Percentiles rank a stretch among this genome's conserved stretches.
Conservation (phyloP, 1,284 basidiomycete genomes). For the Phellinidium pouzarii region DNA sequence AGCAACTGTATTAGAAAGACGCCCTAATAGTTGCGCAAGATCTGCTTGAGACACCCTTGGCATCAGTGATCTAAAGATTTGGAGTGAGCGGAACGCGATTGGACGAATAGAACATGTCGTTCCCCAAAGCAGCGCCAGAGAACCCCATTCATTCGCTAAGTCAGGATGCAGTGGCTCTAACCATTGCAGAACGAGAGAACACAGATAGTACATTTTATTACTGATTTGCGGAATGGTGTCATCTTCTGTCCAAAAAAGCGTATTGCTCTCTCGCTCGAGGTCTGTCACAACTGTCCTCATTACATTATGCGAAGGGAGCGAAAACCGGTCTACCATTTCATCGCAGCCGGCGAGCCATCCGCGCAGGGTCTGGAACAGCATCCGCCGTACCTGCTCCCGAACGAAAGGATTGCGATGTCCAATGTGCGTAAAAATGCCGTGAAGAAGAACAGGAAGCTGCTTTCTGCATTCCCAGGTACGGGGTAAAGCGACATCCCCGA, state of each 20-base stretch:
- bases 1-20: conserved; percentile 81
- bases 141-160: conserved; percentile 74
- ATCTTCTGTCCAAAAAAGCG: conserved; percentile 69
- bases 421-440: conserved; percentile 77
- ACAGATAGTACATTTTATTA: conserved; percentile 65
- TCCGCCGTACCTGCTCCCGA: conserved; percentile 60
- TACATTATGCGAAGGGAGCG: conserved; percentile 38
- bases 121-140: conserved; percentile 78
- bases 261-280: conserved; percentile 54
- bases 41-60: conserved; percentile 68
- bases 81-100: conserved; percentile 84
- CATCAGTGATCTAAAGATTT: conserved; percentile 83
- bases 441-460: conserved; percentile 71
- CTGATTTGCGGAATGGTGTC: conserved; percentile 48
- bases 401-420: conserved; percentile 73
- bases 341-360: conserved; percentile 73
- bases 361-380: conserved; percentile 77
- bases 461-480: conserved; percentile 69
- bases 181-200: conserved; percentile 60
- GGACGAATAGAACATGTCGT: conserved; percentile 83
- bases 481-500: conserved; percentile 78
- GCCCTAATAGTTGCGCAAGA: conserved; percentile 75
- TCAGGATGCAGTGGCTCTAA: conserved; percentile 64
- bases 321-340: conserved; percentile 49
- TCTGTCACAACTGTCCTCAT: conserved; percentile 47